Percentiles rank a stretch among this genome's conserved stretches.
Evolutionary conservation across 495 filamentous ascomycete species (phyloP).

Genomic region (Trypethelium eluteriae): DNA sequence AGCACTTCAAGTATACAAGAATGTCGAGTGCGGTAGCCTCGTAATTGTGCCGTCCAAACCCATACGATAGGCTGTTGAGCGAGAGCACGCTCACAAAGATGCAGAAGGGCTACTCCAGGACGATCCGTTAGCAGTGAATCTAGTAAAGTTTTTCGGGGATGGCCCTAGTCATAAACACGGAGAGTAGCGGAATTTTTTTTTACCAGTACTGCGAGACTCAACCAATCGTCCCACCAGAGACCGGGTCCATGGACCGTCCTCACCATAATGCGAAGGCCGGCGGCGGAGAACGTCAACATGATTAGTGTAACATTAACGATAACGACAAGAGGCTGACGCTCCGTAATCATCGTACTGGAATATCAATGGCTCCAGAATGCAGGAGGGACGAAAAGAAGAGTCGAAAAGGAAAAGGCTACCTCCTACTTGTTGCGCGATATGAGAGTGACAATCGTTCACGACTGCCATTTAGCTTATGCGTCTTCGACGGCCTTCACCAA

Average conservation of each 20-base stretch:
- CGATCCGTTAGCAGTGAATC: neutral
- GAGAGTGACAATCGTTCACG: too few relatives aligned
- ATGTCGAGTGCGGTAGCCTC: neutral
- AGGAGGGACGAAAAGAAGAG: neutral
- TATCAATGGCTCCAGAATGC: too few relatives aligned
- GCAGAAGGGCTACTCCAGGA: neutral
- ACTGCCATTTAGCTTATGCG: too few relatives aligned
- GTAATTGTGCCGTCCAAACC: neutral
- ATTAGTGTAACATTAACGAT: neutral
- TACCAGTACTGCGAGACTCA: neutral
- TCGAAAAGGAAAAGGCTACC: neutral
- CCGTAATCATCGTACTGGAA: neutral
- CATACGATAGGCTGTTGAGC: neutral
- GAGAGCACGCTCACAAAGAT: neutral
- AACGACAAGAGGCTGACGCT: neutral
- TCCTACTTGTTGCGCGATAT: too few relatives aligned
- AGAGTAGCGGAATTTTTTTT: neutral
- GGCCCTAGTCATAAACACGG: neutral
- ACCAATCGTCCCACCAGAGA: constrained; percentile 5
- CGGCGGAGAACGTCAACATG: neutral
- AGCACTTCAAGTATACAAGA: neutral
- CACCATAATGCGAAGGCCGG: neutral
- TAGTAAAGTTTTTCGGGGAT: neutral
- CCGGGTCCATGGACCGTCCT: neutral
- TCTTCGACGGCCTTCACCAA: too few relatives aligned